Conservation (phyloP, 2,329 filamentous ascomycete genomes). For the Talaromyces amestolkiae region DNA sequence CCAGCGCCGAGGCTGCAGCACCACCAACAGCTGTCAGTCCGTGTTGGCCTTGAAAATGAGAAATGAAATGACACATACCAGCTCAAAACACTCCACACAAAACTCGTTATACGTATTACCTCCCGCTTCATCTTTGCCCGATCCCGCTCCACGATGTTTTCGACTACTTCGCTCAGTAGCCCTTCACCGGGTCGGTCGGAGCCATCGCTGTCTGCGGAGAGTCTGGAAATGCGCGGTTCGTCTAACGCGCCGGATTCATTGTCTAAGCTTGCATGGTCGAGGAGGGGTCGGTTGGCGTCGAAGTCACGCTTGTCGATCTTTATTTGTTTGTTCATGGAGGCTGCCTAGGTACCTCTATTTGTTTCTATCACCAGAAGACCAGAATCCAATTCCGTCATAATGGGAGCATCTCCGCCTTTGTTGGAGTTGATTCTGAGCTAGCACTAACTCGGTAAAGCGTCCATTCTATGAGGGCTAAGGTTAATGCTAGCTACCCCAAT, state of each 20-base stretch:
- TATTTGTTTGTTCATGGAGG: constrained; percentile 7
- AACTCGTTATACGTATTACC: constrained; percentile 55
- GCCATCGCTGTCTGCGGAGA: constrained; percentile 21
- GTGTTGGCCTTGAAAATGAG: background rate
- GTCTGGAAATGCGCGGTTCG: constrained; percentile 18
- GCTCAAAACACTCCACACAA: constrained; percentile 60
- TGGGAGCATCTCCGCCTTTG: too few species aligned
- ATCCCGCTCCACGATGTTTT: constrained; percentile 59
- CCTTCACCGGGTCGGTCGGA: constrained; percentile 40
- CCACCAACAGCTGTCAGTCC: constrained; percentile 12
- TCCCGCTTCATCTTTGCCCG: constrained; percentile 54
- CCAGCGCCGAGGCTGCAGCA: constrained; percentile 69
- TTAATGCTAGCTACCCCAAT: too few species aligned
- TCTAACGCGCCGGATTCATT: constrained; percentile 23
- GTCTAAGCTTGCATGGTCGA: constrained; percentile 21
- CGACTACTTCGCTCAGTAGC: constrained; percentile 61
- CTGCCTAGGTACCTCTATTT: background rate
- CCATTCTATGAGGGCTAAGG: too few species aligned
- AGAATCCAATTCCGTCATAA: too few species aligned
- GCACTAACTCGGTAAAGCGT: too few species aligned
- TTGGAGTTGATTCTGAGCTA: too few species aligned
- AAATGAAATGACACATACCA: constrained; percentile 43
- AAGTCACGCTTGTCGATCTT: constrained; percentile 46
- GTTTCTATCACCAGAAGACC: too few species aligned
- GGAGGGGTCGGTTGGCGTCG: constrained; percentile 41